Conservation (phyloP, 306 rosid genomes). For the Oemleria cerasiformis region DNA sequence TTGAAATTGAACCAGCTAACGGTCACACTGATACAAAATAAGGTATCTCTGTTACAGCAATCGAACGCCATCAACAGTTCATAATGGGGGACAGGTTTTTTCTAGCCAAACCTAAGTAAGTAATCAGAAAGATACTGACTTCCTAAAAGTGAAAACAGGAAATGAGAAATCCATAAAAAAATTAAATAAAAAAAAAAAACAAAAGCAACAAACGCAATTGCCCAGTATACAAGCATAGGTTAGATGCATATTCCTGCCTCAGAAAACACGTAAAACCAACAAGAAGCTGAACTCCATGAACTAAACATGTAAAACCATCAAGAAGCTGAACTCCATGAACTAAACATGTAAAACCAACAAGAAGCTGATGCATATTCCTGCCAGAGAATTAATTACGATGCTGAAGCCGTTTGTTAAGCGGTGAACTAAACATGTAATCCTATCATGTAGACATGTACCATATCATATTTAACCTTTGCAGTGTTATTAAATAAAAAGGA, state of each 20-base stretch:
- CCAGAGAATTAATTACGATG: slow-evolving; percentile 9
- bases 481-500: neutral
- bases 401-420: neutral
- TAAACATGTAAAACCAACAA: neutral
- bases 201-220: neutral
- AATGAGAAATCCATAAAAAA: neutral
- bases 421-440: neutral
- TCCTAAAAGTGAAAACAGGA: neutral
- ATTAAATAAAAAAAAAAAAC: neutral
- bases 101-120: neutral
- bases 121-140: neutral
- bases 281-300: neutral
- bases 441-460: neutral
- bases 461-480: neutral
- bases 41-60: no score
- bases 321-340: neutral
- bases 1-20: neutral
- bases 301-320: neutral
- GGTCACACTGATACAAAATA: neutral
- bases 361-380: no score
- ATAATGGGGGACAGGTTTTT: neutral
- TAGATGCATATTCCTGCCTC: neutral
- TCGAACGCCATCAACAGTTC: neutral
- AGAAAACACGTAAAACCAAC: neutral
- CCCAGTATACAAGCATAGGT: neutral